Conservation (phyloP, 2,329 filamentous ascomycete genomes). For the Diaporthe eres region DNA sequence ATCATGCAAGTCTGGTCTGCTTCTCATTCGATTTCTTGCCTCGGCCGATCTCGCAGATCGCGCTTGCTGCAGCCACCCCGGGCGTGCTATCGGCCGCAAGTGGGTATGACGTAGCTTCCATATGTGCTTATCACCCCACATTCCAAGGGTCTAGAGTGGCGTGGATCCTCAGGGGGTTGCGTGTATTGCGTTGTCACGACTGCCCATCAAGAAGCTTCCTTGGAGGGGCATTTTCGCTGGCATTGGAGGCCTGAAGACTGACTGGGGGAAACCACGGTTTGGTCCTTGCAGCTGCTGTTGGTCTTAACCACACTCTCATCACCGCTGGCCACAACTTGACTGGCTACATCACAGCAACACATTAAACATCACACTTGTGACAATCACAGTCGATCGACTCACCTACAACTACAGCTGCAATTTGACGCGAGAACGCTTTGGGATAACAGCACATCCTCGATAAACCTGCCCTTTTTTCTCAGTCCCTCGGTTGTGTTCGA, state of each 20-base stretch:
- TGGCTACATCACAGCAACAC: background rate
- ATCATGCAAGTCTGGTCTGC: constrained; percentile 6
- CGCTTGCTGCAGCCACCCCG: background rate
- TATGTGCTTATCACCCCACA: background rate
- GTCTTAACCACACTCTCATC: background rate
- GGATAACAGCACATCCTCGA: background rate
- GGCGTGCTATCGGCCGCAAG: background rate
- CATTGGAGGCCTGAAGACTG: background rate
- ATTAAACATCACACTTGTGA: background rate
- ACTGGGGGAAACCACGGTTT: background rate
- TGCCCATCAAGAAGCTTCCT: background rate
- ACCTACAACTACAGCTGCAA: background rate
- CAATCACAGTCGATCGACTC: background rate
- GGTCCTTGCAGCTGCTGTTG: background rate
- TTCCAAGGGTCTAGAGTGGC: background rate
- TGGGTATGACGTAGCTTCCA: constrained; percentile 4
- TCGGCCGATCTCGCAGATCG: constrained; percentile 27
- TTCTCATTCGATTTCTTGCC: constrained; percentile 7
- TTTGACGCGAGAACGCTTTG: background rate
- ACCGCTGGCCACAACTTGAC: background rate
- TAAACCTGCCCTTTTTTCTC: background rate
- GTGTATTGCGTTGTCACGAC: background rate
- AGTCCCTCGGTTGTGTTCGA: background rate
- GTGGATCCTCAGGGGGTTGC: background rate
- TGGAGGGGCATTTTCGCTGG: background rate